phyloP scores from a whole-genome alignment of 2,329 filamentous ascomycete species.

The Arthrinium phaeospermum region DNA sequence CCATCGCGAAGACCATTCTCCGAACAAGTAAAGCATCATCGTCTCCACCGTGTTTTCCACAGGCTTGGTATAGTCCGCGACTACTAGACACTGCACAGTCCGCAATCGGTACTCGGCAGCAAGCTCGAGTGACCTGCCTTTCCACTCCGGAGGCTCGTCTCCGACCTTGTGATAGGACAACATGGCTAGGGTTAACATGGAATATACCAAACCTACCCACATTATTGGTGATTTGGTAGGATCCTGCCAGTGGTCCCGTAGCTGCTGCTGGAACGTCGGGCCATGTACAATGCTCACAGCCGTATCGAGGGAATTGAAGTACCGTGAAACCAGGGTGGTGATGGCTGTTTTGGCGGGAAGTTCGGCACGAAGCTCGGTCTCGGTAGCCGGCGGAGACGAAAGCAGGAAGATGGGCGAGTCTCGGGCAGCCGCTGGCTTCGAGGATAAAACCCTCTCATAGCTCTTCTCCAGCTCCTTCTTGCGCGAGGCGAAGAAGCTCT shows the following conservation, averaged over 20 bases:
- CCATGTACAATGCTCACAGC: slow-evolving; percentile 79
- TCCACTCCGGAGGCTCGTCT: slow-evolving; percentile 80
- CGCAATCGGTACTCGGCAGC: slow-evolving; percentile 70
- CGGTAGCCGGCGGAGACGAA: slow-evolving; percentile 72
- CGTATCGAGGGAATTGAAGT: slow-evolving; percentile 82
- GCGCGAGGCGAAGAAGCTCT: slow-evolving; percentile 84
- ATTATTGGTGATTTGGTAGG: slow-evolving; percentile 75
- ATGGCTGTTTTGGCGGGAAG: slow-evolving; percentile 83
- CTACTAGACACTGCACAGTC: slow-evolving; percentile 78
- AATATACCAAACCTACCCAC: slow-evolving; percentile 80
- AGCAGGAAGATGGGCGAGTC: slow-evolving; percentile 81
- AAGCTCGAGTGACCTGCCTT: slow-evolving; percentile 65
- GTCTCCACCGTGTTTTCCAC: slow-evolving; percentile 80
- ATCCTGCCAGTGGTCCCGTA: slow-evolving; percentile 71
- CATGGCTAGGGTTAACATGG: slow-evolving; percentile 77
- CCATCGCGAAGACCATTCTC: slow-evolving; percentile 75
- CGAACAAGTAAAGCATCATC: slow-evolving; percentile 75
- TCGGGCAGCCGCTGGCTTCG: slow-evolving; percentile 63
- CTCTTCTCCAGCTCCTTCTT: slow-evolving; percentile 89
- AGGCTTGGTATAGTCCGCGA: slow-evolving; percentile 78
- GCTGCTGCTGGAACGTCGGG: slow-evolving; percentile 81
- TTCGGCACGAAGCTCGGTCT: slow-evolving; percentile 77
- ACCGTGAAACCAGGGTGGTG: slow-evolving; percentile 84
- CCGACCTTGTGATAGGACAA: slow-evolving; percentile 80
- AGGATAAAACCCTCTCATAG: slow-evolving; percentile 74